Evolutionary conservation across 116 monocot genomes (phyloP), one percentile per base, ranked within the genome.

Genomic region (Trichopus zeylanicus): DNA sequence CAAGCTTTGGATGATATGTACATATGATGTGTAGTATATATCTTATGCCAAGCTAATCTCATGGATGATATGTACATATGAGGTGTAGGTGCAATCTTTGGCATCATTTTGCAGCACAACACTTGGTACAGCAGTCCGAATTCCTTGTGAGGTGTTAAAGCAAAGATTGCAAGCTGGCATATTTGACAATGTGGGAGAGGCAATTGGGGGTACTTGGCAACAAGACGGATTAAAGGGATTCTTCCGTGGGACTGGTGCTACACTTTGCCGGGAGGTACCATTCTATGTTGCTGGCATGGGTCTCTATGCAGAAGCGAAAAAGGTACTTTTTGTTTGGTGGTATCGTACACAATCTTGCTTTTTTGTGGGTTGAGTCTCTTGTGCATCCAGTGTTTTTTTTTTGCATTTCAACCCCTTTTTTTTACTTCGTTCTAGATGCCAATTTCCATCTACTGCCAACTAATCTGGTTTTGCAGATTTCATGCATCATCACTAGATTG

Each of bases 271-370:
- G 13, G 95, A 95, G 63, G 95, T 95, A 29, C 95, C 95, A 56
- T 90, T 95, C 59, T 95, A 95, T 79, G 95, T 95, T 67, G 95
- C 95, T 27, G 95, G 95, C 65, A 86, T 95, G 95, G 68, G 87
- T 34, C 83, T 95, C 19, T 95, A 90, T 65, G 83, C 86, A n/a
- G 95, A 95, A 71, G 77, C 90, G 1, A 95, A 95, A 70, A 90
- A 95, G 95, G 95, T 86, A 79, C 5, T 0, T 18, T 20, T 35
- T 38, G 32, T n/a, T n/a, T n/a, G n/a, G n/a, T n/a, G n/a, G n/a
- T n/a, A n/a, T n/a, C n/a, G n/a, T 12, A 39, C 15, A 30, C 19
- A 1, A 29, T 15, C 3, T 31, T 13, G 19, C 56, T 57, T 42
- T 15, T 3, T 42, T n/a, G n/a, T n/a, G n/a, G n/a, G n/a, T n/a